Evolutionary conservation across 306 rosid species (phyloP), one percentile per base, ranked within the genome.

Genomic region (Fragaria ananassa): DNA sequence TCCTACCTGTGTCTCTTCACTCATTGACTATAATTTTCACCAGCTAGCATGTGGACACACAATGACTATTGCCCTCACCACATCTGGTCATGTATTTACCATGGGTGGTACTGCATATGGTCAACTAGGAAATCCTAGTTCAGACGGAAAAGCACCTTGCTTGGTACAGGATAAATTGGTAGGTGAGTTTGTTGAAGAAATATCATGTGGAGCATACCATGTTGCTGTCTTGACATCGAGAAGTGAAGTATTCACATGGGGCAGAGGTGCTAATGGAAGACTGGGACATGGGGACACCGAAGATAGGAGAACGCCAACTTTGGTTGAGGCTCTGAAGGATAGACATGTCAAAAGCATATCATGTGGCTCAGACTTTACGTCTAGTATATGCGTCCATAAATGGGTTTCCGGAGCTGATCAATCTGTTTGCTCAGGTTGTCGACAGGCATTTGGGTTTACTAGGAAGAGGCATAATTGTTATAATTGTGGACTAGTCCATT

Each of bases 371-470:
- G 86, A 78, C 79, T 96, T 96, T 72, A 96, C 96, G 23, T 45
- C 96, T 71, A 86, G 98, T 80, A 84, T 96, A 75, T 92, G 98
- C 84, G 68, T 96, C 70, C 99, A 96, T 74, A 96, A 96, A 79
- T 96, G 99, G 99, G 84, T 92, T 73, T 87, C 93, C 31, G 98
- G 97, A 72, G 97, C 89, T 73, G 99, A 96, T 82, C 99, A 96
- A 77, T 92, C 99, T 46, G 66, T 83, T 80, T 96, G 99, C 86
- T 84, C 90, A 51, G 98, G 92, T 70, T 96, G 99, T 78, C 89
- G 98, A 19, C 99, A 89, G 78, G 87, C 97, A 42, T 96, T 96
- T 82, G 98, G 99, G 75, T 96, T 96, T 77, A 96, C 99, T 47
- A 84, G 90, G 80, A 96, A 92, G 88, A 85, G 98, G 83, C 99